Conservation (phyloP, 495 filamentous ascomycete species). For the Arthonia radiata region DNA sequence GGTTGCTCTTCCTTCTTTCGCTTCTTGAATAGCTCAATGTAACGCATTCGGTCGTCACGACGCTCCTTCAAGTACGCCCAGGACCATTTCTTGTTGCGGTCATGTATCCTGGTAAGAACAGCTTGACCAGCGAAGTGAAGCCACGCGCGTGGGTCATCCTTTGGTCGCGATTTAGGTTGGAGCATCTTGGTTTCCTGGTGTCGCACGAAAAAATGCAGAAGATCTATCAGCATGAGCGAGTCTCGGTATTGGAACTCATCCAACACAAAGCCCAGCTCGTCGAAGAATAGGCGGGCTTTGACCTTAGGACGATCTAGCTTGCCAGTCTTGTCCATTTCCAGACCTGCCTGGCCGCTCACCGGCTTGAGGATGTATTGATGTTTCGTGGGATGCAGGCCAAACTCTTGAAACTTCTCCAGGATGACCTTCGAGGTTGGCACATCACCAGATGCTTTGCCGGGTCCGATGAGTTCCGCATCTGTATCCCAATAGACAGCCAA, state of each 20-base stretch:
- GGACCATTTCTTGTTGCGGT: constrained; percentile 69
- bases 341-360: constrained; percentile 71
- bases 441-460: constrained; percentile 42
- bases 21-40: constrained; percentile 82
- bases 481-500: constrained; percentile 96
- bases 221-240: constrained; percentile 86
- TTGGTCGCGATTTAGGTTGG: constrained; percentile 64
- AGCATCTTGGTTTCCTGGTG: constrained; percentile 93
- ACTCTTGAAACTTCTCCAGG: constrained; percentile 42
- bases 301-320: constrained; percentile 58
- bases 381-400: constrained; percentile 29
- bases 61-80: constrained; percentile 88
- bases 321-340: constrained; percentile 82
- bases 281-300: constrained; percentile 74
- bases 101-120: constrained; percentile 78
- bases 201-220: constrained; percentile 94
- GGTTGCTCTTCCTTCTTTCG: constrained; percentile 60
- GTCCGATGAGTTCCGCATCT: constrained; percentile 57
- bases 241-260: constrained; percentile 96
- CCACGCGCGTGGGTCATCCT: constrained; percentile 83
- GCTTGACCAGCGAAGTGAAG: constrained; percentile 70
- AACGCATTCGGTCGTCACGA: constrained; percentile 65
- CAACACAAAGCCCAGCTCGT: constrained; percentile 84
- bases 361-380: constrained; percentile 93
- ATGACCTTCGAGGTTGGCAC: constrained; percentile 27